Conservation (phyloP, 2,329 filamentous ascomycete genomes). For the Venturia pyrina region DNA sequence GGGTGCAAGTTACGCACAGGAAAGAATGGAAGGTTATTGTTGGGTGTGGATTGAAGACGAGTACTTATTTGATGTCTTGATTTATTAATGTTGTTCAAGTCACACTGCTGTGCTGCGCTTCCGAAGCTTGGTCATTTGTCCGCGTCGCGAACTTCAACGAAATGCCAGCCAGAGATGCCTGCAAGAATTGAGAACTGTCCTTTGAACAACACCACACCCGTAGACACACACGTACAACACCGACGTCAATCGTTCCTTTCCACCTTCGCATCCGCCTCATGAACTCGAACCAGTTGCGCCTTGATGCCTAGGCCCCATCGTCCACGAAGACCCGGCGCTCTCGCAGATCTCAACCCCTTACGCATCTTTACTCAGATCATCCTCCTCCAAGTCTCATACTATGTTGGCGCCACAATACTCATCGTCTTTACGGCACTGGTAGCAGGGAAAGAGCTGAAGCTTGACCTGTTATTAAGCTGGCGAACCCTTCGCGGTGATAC, state of each 20-base stretch:
- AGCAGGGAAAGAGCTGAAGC: constrained; percentile 48
- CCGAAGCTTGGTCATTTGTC: background rate
- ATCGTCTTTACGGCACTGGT: constrained; percentile 60
- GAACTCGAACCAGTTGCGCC: background rate
- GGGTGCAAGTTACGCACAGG: background rate
- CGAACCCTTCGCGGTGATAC: constrained; percentile 54
- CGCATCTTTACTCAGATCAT: constrained; percentile 59
- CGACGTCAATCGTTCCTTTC: background rate
- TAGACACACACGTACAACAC: background rate
- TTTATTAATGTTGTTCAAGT: background rate
- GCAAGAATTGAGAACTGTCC: background rate
- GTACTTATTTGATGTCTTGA: background rate
- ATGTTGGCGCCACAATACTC: constrained; percentile 49
- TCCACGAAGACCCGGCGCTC: constrained; percentile 54
- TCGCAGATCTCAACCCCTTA: constrained; percentile 56
- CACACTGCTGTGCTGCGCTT: too few species aligned
- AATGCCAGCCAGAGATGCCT: background rate
- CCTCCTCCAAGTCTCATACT: constrained; percentile 55
- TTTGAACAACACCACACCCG: background rate
- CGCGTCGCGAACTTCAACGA: background rate
- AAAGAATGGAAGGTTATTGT: background rate
- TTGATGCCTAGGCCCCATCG: constrained; percentile 46
- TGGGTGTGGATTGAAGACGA: background rate
- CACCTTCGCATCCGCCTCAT: background rate
- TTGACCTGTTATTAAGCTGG: constrained; percentile 55